Percentiles rank a stretch among this genome's conserved stretches.
Evolutionary conservation across 1,284 basidiomycete genomes (phyloP).

Genomic region (Tylopilus orsonianus): DNA sequence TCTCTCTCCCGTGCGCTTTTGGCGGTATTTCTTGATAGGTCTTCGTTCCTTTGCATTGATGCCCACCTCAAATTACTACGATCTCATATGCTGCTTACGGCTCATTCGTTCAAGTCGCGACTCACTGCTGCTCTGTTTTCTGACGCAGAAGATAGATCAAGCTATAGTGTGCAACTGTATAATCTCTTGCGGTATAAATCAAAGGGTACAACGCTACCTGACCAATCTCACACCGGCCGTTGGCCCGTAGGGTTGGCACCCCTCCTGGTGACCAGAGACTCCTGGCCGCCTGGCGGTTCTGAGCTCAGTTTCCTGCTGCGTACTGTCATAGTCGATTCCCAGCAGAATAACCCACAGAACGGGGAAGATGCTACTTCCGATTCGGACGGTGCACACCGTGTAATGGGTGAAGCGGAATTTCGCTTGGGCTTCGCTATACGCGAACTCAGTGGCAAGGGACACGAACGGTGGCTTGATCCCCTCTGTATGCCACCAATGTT

Average conservation of each 20-base stretch:
- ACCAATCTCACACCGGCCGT: conserved; percentile 23
- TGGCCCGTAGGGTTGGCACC: conserved; percentile 77
- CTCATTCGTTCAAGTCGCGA: conserved; percentile 62
- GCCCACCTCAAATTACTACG: conserved; percentile 66
- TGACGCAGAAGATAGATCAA: conserved; percentile 53
- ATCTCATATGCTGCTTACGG: conserved; percentile 67
- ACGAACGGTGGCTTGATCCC: conserved; percentile 78
- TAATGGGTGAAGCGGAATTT: conserved; percentile 68
- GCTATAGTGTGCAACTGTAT: conserved; percentile 34
- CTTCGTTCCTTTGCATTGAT: conserved; percentile 55
- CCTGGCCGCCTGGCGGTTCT: conserved; percentile 83
- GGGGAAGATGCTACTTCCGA: conserved; percentile 9
- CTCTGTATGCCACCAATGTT: conserved; percentile 65
- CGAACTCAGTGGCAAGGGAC: conserved; percentile 62
- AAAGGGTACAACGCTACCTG: conserved; percentile 10
- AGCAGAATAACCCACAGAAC: conserved; percentile 38
- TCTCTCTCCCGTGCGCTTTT: conserved; percentile 62
- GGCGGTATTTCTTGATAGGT: conserved; percentile 53
- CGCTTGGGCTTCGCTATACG: conserved; percentile 81
- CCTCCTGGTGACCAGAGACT: conserved; percentile 64
- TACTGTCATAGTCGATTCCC: conserved; percentile 76
- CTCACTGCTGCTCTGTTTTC: conserved; percentile 69
- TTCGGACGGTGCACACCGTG: conserved; percentile 30
- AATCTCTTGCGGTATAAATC: conserved; percentile 38
- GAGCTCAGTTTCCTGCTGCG: conserved; percentile 80